Evolutionary conservation across 1,284 basidiomycete species (phyloP).

Genomic region (Abortiporus biennis): DNA sequence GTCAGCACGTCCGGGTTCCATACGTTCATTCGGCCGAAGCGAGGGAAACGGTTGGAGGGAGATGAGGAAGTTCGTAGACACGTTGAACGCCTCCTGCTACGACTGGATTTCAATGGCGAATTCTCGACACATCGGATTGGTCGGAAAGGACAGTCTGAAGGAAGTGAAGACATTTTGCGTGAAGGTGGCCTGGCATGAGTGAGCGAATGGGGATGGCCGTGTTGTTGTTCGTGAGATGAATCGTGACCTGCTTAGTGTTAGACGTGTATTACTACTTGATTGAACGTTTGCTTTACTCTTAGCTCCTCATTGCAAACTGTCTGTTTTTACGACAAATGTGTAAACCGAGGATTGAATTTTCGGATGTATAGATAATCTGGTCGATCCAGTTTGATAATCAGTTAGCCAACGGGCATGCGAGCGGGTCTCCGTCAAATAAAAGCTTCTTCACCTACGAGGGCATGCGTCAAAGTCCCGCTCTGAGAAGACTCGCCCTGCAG

Average conservation of each 20-base stretch:
- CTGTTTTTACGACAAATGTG: too few relatives aligned
- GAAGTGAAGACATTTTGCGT: conserved; percentile 41
- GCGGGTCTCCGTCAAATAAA: not conserved
- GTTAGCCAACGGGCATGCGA: too few relatives aligned
- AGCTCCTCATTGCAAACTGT: too few relatives aligned
- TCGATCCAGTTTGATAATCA: too few relatives aligned
- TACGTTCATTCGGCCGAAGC: conserved; percentile 40
- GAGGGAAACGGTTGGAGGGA: conserved; percentile 41
- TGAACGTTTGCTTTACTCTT: too few relatives aligned
- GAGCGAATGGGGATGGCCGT: not conserved
- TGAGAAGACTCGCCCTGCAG: conserved; percentile 51
- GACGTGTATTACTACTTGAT: too few relatives aligned
- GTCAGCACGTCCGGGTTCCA: conserved; percentile 51
- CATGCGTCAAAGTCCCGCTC: conserved; percentile 17
- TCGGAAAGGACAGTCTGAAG: conserved; percentile 17
- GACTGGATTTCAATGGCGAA: conserved; percentile 81
- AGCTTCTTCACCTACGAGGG: conserved; percentile 1
- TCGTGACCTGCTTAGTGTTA: too few relatives aligned
- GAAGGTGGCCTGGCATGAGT: conserved; percentile 25
- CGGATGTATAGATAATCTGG: too few relatives aligned
- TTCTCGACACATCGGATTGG: conserved; percentile 50
- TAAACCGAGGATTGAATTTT: too few relatives aligned
- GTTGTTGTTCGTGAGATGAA: too few relatives aligned
- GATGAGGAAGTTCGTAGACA: conserved; percentile 68
- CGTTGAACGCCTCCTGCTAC: conserved; percentile 75